Evolutionary conservation across 805 yeast species (phyloP).

Genomic region (Grigorovia humatica): DNA sequence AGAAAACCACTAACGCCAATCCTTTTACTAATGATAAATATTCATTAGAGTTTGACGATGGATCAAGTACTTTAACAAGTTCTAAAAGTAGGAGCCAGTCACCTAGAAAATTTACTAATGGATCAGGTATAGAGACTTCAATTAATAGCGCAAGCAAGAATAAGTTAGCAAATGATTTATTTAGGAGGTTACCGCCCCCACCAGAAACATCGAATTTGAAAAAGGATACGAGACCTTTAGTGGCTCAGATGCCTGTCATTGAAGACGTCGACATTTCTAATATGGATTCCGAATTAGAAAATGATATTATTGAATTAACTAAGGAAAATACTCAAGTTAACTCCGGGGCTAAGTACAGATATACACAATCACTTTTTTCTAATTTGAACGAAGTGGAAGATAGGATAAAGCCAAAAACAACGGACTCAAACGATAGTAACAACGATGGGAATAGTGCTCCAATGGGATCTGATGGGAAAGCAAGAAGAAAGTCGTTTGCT

Average conservation of each 20-base stretch:
- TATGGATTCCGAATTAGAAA: slow-evolving; percentile 13
- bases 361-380: slow-evolving; percentile 25
- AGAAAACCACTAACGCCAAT: not conserved
- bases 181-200: slow-evolving; percentile 19
- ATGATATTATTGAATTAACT: slow-evolving; percentile 14
- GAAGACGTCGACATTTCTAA: slow-evolving; percentile 18
- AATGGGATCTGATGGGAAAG: not conserved
- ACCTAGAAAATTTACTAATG: not conserved
- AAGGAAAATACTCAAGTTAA: slow-evolving; percentile 23
- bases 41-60: not conserved
- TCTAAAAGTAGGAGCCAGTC: slow-evolving; percentile 10
- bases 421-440: not conserved
- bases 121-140: not conserved
- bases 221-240: slow-evolving; percentile 5
- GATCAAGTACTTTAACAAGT: not conserved
- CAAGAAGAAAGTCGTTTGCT: slow-evolving; percentile 22
- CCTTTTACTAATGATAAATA: not conserved
- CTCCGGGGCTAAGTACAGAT: slow-evolving; percentile 24
- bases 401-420: slow-evolving; percentile 9
- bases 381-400: slow-evolving; percentile 29
- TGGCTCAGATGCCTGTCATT: slow-evolving; percentile 9
- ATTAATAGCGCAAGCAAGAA: not conserved
- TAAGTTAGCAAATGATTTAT: not conserved
- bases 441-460: not conserved
- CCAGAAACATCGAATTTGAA: slow-evolving; percentile 15